Evolutionary conservation across 2,329 filamentous ascomycete genomes (phyloP).

Genomic region (Calonectria pseudoturangicola): DNA sequence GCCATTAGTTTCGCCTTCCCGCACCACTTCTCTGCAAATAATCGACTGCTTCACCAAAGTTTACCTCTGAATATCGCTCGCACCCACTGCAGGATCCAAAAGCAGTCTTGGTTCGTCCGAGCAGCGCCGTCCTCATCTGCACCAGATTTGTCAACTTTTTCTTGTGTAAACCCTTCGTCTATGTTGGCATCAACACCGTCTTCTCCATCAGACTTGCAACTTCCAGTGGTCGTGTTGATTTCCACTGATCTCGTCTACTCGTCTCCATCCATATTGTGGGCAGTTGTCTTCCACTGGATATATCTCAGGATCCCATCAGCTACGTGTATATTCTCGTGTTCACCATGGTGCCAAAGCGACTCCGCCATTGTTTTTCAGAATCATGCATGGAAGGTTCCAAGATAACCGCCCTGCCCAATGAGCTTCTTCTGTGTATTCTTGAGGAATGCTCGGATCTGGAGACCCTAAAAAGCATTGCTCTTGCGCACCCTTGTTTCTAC

Average conservation of each 20-base stretch:
- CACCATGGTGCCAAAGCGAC: background rate
- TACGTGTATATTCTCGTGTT: background rate
- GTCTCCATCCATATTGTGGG: background rate
- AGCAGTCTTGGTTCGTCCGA: no score
- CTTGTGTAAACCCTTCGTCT: no score
- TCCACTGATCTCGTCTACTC: background rate
- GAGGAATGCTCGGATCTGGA: slow-evolving; percentile 16
- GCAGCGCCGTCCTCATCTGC: no score
- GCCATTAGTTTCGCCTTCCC: no score
- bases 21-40: no score
- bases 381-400: background rate
- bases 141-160: no score
- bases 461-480: background rate
- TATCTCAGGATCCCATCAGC: background rate
- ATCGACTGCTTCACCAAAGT: no score
- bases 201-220: no score
- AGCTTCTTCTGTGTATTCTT: slow-evolving; percentile 31
- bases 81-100: no score
- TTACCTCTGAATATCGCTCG: no score
- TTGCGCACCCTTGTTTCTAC: slow-evolving; percentile 11
- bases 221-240: no score
- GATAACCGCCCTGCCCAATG: slow-evolving; percentile 18
- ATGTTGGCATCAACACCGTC: no score
- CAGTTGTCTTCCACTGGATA: background rate
- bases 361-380: background rate